Conservation (phyloP, 768 basidiomycete species). For the Pleurotus tuber-regium region DNA sequence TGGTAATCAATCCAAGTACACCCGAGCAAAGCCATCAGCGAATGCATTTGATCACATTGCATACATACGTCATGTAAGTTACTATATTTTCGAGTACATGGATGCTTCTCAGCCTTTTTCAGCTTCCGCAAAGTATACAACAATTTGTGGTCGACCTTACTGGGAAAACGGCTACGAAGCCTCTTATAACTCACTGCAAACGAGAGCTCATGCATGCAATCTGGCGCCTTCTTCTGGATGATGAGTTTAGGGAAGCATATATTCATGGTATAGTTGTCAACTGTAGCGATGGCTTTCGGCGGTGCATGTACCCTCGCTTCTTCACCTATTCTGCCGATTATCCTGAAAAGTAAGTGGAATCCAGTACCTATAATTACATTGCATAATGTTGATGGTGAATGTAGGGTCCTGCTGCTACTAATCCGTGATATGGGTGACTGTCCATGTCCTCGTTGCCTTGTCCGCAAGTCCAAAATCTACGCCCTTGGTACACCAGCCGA, state of each 20-base stretch:
- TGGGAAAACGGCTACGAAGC: background rate
- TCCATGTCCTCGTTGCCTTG: slow-evolving; percentile 35
- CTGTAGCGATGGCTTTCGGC: slow-evolving; percentile 27
- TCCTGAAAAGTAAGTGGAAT: no score
- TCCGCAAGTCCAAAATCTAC: slow-evolving; percentile 25
- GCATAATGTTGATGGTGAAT: no score
- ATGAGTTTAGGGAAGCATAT: slow-evolving; percentile 31
- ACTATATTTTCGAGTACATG: no score
- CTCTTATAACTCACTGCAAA: slow-evolving; percentile 9
- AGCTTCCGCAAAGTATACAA: background rate
- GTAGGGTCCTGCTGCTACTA: slow-evolving; percentile 27
- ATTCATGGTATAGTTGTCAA: slow-evolving; percentile 27
- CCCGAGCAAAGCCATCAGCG: background rate
- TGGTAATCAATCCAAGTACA: slow-evolving; percentile 16
- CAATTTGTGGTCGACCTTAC: background rate
- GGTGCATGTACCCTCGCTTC: slow-evolving; percentile 29
- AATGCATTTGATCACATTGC: slow-evolving; percentile 8
- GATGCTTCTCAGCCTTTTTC: no score
- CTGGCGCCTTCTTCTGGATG: slow-evolving; percentile 22
- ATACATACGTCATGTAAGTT: slow-evolving; percentile 10
- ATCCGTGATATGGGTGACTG: slow-evolving; percentile 36
- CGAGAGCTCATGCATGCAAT: slow-evolving; percentile 8
- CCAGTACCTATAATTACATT: no score
- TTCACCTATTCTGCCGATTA: slow-evolving; percentile 38
- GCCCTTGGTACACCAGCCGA: slow-evolving; percentile 27